Base-by-base conservation (phyloP, 2,329 filamentous ascomycete species). In the Akanthomyces uredinophilus region DNA sequence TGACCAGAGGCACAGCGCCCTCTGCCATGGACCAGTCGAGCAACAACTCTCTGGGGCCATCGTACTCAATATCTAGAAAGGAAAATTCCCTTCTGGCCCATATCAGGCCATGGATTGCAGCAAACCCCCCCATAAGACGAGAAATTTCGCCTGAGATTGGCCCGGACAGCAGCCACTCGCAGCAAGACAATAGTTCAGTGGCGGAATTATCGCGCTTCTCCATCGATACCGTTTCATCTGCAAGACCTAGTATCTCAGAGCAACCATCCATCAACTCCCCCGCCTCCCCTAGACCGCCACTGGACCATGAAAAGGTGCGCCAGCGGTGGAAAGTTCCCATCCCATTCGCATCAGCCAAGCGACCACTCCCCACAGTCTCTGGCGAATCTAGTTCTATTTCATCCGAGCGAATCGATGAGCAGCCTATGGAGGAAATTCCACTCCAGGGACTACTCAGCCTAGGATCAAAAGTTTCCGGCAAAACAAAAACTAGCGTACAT, bases 391-490 rank as follows among this genome's bases (percentile, higher is more conserved):
- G 71, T 61, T 77, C 75, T 0, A 51, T 75, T 6, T 76, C 75
- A 2, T 77, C 75, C 13, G 67, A 68, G 1, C 67, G 69, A 0
- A 39, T 74, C 6, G 63, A 76, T 66, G 63, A 69, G 39, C 74
- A 76, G 53, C 73, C 68, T 49, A 66, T 75, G 0, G 75, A 78
- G 27, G 75, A 77, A 56, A 73, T 78, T n/a, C 69, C 71, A 2
- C 64, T 78, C 13, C 70, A 69, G 44, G 67, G 62, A n/a, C 62
- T 77, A 35, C 63, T 69, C 2, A 70, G 53, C 29, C 27, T 27
- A 3, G 61, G 66, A 4, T 66, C 71, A 18, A 77, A 74, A 59
- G 44, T 62, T 5, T 37, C 60, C 5, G 13, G 46, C 0, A 70
- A 70, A 60, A 65, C 63, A 1, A 62, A 66, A 3, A 76, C 72